phyloP scores from a whole-genome alignment of 176 grass and related monocot genomes.

The Triticum turgidum region DNA sequence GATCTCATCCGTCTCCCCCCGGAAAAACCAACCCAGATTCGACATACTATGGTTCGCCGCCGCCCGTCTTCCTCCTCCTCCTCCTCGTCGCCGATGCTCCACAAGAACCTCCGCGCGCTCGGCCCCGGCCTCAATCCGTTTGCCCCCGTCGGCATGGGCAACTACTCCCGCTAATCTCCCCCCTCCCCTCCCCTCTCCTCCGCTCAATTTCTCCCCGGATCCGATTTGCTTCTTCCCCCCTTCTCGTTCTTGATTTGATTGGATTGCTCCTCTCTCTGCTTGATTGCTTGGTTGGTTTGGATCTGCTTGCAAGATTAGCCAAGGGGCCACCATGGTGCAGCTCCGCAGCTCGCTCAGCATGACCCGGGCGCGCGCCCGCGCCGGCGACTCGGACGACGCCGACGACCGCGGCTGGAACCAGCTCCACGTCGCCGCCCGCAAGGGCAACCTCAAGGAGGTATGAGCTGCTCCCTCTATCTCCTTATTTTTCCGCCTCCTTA shows the following conservation, averaged over 20 bases:
- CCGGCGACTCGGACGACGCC: neutral
- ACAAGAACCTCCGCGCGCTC: conserved; percentile 67
- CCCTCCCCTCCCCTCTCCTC: neutral
- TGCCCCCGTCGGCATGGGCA: conserved; percentile 82
- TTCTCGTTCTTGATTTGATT: neutral
- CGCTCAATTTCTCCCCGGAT: neutral
- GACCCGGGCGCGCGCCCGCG: neutral
- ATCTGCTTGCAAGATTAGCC: neutral
- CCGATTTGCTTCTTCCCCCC: neutral
- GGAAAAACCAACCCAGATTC: neutral
- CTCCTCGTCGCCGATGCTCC: conserved; percentile 39
- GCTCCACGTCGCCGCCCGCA: conserved; percentile 75
- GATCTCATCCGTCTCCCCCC: neutral
- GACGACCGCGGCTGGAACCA: conserved; percentile 81
- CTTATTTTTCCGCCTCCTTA: too few relatives aligned
- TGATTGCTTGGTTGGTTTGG: neutral
- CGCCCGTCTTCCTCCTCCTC: conserved; percentile 3
- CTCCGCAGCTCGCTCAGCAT: conserved; percentile 47
- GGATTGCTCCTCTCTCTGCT: neutral
- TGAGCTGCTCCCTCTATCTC: too few relatives aligned
- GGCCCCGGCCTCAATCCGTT: conserved; percentile 97
- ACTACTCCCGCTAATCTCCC: conserved; percentile 74
- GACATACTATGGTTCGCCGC: conserved; percentile 59
- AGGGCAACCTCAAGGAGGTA: conserved; percentile 91
- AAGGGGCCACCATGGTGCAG: conserved; percentile 38